Evolutionary conservation across 345 rosid genomes (phyloP), one percentile per base, ranked within the genome.

Genomic region (Schrenkiella parvula): DNA sequence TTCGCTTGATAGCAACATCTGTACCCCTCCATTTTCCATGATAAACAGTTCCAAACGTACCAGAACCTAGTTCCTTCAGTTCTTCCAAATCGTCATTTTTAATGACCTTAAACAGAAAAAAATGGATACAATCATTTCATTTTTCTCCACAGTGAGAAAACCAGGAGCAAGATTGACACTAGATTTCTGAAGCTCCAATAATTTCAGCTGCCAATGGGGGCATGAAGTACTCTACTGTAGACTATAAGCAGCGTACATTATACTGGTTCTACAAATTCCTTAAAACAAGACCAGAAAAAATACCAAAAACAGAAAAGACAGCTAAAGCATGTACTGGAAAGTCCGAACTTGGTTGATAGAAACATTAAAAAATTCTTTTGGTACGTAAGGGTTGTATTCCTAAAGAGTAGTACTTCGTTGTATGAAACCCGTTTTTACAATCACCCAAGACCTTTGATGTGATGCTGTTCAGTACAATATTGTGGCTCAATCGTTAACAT

Each of bases 11-110:
- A 64, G 98, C 98, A 62, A 95, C 98, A 85, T 95, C 98, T n/a
- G 97, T 90, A 51, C 99, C 99, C 64, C 95, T 90, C 99, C 99
- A 95, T 80, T 95, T 92, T 77, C 99, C 99, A 82, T 95, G 99
- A 79, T 91, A 95, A 46, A 95, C 97, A 39, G 98, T 95, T 70
- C 99, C 99, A 88, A 92, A 95, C 57, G 96, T 92, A 62, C 99
- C 99, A 61, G 99, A 92, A 79, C 99, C 99, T 55, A 95, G 72
- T 72, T 92, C 99, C 79, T 76, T 92, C 76, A 90, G 82, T 82
- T 95, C 99, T 86, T 92, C 98, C 75, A 95, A 89, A 81, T 95
- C 99, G 60, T 92, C 98, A 73, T 95, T 88, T 72, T 82, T 85
- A 66, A 95, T 95, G 69, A 95, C 81, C 99, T 95, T 64, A 66